Evolutionary conservation across 1,139 yeast genomes (phyloP), one percentile per base, ranked within the genome.

Genomic region (Saccharomyces hybrid): DNA sequence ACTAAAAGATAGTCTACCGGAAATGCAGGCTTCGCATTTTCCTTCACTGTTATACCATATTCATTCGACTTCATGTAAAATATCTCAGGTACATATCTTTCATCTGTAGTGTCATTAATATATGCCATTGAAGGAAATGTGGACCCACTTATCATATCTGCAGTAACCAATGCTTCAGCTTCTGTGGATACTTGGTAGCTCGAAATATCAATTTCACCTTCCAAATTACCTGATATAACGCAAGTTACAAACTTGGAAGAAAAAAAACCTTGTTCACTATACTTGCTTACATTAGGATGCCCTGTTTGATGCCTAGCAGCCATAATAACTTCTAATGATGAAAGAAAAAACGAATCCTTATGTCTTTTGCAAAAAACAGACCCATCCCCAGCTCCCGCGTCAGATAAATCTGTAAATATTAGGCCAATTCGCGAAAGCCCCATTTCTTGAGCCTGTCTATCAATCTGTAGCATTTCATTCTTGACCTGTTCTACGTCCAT

Each of bases 181-280:
- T 84, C 79, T 31, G 83, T 81, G 5, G 96, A 86, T 0, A 90
- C 97, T 70, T 95, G 99, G 70, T 90, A 95, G 38, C 96, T 82
- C 29, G 88, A 76, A 11, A 96, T 88, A 66, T 93, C 99, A 64
- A 95, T 91, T 58, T 90, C 96, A 16, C 96, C 95, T 52, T 83
- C 73, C 19, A 78, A 70, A 58, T 95, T 95, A 27, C 99, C 99
- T 2, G 95, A 81, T 3, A 95, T 78, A 31, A 91, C 95, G 72
- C 97, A 90, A 0, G 99, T 93, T 27, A 91, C 93, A 68, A 89
- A 93, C 66, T 89, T 89, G 13, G 97, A 90, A 13, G 96, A 87
- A 67, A 80, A 93, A 46, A 69, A 66, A 1, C 91, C 90, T n/a
- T 78, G 72, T 41, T 78, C 79, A 41, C 88, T 78, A 78, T 84